A percentile compares a stretch with the other conserved stretches of the same genome.
Evolutionary conservation across 345 rosid genomes (phyloP).

Genomic region (Acer campestre): DNA sequence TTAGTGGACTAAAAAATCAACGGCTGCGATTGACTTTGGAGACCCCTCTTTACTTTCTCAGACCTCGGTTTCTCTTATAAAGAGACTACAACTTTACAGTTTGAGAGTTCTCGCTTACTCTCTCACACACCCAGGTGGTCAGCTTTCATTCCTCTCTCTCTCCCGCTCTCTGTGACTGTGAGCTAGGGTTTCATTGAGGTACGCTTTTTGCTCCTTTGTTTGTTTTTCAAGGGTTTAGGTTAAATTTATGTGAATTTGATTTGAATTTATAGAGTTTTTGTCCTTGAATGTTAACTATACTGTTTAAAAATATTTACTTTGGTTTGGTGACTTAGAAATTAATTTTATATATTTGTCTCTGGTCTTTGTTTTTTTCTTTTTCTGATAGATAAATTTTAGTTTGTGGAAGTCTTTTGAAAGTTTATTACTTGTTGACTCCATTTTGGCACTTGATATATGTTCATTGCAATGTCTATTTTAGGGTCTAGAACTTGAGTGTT

Average conservation of each 20-base stretch:
- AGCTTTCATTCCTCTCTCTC: too few relatives aligned
- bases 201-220: background rate
- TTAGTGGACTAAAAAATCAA: background rate
- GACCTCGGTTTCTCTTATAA: background rate
- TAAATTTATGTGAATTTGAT: background rate
- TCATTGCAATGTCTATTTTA: constrained; percentile 6
- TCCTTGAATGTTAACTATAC: background rate
- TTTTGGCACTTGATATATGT: background rate
- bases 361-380: too few relatives aligned
- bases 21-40: constrained; percentile 12
- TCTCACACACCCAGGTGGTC: background rate
- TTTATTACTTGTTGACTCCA: background rate
- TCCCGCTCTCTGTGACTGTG: background rate
- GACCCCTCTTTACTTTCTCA: background rate
- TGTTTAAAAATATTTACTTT: background rate
- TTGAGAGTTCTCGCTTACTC: background rate
- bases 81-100: background rate
- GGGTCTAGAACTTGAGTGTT: background rate
- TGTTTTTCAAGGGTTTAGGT: background rate
- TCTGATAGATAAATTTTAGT: background rate
- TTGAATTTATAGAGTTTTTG: background rate
- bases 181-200: constrained; percentile 14
- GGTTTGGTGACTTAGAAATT: background rate
- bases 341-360: background rate
- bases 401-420: background rate